Evolutionary conservation across 2,329 filamentous ascomycete genomes (phyloP).

Genomic region (Arthrinium phaeospermum): DNA sequence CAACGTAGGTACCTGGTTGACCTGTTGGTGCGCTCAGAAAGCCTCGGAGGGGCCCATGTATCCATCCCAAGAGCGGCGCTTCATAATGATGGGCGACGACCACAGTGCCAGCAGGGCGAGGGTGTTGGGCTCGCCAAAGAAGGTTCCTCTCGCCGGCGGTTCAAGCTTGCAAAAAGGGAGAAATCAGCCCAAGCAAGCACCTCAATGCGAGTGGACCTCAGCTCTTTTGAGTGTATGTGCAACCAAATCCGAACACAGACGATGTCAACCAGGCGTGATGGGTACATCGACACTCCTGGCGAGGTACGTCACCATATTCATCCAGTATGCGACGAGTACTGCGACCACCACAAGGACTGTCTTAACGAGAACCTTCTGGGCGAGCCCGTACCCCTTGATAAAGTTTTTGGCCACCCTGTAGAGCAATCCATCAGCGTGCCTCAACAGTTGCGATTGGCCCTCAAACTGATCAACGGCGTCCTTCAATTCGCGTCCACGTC

Average conservation of each 20-base stretch:
- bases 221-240: conserved; percentile 17
- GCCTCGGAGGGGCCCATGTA: too few species aligned
- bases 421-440: conserved; percentile 22
- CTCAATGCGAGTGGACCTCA: not conserved
- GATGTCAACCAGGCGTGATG: not conserved
- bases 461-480: conserved; percentile 23
- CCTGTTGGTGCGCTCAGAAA: too few species aligned
- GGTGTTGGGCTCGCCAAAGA: not conserved
- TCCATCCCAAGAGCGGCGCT: too few species aligned
- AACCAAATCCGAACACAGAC: conserved; percentile 20
- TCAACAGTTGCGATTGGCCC: conserved; percentile 22
- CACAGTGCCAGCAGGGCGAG: too few species aligned
- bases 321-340: conserved; percentile 17
- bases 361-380: conserved; percentile 11
- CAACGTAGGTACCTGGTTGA: too few species aligned
- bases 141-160: not conserved
- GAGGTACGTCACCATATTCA: conserved; percentile 19
- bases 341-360: conserved; percentile 21
- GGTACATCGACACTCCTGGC: conserved; percentile 22
- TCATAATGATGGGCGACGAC: too few species aligned
- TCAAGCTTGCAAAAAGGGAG: too few species aligned
- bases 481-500: conserved; percentile 28
- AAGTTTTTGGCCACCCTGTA: conserved; percentile 32
- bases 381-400: not conserved
- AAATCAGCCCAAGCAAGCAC: not conserved